phyloP scores from a whole-genome alignment of 352 stramenopile species.

The Phytophthora pluvialis region DNA sequence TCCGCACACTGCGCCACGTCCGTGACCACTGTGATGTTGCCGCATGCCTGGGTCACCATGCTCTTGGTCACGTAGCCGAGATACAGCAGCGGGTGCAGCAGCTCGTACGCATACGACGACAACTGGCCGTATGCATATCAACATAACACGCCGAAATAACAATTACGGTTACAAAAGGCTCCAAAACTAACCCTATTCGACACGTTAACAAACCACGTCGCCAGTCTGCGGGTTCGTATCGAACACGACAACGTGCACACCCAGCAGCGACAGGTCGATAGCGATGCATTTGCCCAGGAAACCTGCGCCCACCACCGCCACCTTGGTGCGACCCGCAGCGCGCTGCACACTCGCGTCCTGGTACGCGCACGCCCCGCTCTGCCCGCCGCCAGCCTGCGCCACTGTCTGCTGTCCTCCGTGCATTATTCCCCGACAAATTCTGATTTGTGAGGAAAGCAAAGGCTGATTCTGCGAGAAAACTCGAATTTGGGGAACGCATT shows the following conservation, averaged over 20 bases:
- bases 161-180: not conserved
- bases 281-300: slow-evolving; percentile 75
- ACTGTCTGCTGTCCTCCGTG: slow-evolving; percentile 11
- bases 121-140: slow-evolving; percentile 43
- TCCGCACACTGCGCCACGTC: slow-evolving; percentile 58
- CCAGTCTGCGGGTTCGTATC: slow-evolving; percentile 57
- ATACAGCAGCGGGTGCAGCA: slow-evolving; percentile 73
- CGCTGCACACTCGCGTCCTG: slow-evolving; percentile 20
- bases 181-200: not conserved
- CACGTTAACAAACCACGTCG: slow-evolving; percentile 33
- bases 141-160: slow-evolving; percentile 6
- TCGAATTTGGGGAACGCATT: not conserved
- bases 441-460: slow-evolving; percentile 3
- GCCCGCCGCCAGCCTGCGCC: slow-evolving; percentile 13
- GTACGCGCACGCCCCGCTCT: slow-evolving; percentile 31
- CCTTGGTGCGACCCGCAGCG: slow-evolving; percentile 25
- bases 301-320: slow-evolving; percentile 69
- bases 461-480: no score
- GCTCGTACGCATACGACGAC: slow-evolving; percentile 62
- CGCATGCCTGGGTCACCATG: slow-evolving; percentile 68
- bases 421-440: slow-evolving; percentile 26
- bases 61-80: slow-evolving; percentile 81
- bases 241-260: slow-evolving; percentile 62
- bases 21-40: slow-evolving; percentile 52
- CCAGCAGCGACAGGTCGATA: slow-evolving; percentile 71